Percentiles rank a stretch among this genome's conserved stretches.
These are phyloP conservation scores for Rostrohypoxylon terebratum DNA, from an alignment of 495 filamentous ascomycete species.

Conservation along the genomic window DNA sequence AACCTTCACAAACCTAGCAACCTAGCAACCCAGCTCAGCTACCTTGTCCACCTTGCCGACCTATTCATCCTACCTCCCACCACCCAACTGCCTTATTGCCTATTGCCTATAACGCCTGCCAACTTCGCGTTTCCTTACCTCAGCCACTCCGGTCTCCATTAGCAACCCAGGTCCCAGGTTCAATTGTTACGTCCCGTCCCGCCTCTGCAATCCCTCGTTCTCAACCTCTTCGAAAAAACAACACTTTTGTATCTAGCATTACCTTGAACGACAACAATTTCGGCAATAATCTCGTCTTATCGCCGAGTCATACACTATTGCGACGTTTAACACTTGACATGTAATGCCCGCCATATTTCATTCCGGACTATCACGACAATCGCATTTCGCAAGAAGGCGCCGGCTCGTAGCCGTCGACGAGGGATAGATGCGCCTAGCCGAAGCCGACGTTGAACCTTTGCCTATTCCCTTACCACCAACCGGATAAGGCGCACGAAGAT, in stretches of 20 bases:
- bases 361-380: conserved; percentile 20
- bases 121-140: conserved; percentile 35
- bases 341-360: conserved; percentile 25
- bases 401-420: conserved; percentile 47
- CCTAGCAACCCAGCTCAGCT: too few species aligned
- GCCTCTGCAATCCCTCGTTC: conserved; percentile 24
- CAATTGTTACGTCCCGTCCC: conserved; percentile 33
- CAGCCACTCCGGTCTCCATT: conserved; percentile 41
- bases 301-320: background rate
- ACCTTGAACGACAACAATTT: conserved; percentile 7
- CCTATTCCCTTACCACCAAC: conserved; percentile 34
- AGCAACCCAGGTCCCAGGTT: conserved; percentile 20
- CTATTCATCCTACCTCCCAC: background rate
- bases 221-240: conserved; percentile 29
- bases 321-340: conserved; percentile 35
- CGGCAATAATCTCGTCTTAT: conserved; percentile 4
- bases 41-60: background rate
- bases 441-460: conserved; percentile 34
- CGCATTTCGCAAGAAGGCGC: conserved; percentile 42
- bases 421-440: conserved; percentile 47
- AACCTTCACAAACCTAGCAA: too few species aligned
- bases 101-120: conserved; percentile 22
- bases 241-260: background rate
- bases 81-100: background rate
- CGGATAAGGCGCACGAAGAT: conserved; percentile 46